Evolutionary conservation across 140 eudicot genomes (phyloP).

Genomic region (Senecio squalidus): DNA sequence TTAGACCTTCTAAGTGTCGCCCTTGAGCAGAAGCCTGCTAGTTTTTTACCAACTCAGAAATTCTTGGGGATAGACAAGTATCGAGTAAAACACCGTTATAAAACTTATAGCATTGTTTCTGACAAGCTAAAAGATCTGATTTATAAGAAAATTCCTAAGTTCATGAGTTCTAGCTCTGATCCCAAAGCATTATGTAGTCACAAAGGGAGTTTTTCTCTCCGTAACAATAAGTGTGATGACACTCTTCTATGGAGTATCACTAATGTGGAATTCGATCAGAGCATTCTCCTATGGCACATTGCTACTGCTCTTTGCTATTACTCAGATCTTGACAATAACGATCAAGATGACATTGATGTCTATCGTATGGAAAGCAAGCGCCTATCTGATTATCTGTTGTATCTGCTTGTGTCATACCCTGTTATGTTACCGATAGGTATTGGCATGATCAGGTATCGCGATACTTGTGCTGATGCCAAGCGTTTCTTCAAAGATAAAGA

Average conservation of each 20-base stretch:
- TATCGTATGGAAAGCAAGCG: constrained; percentile 26
- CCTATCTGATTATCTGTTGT: constrained; percentile 42
- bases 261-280: constrained; percentile 25
- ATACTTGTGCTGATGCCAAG: constrained; percentile 43
- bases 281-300: no score
- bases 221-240: neutral
- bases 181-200: no score
- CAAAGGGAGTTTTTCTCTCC: no score
- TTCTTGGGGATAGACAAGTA: constrained; percentile 6
- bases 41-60: neutral
- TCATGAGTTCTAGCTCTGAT: neutral
- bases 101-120: constrained; percentile 20
- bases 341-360: neutral
- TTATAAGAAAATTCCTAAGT: neutral
- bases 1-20: constrained; percentile 7
- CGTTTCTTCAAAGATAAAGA: constrained; percentile 34
- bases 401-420: no score
- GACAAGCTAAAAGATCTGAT: neutral
- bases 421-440: constrained; percentile 51
- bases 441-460: constrained; percentile 46
- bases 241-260: constrained; percentile 17
- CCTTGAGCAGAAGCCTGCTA: constrained; percentile 4
- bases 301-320: constrained; percentile 18
- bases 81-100: constrained; percentile 19
- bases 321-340: neutral